These are phyloP conservation scores for Avicennia marina DNA, from an alignment of 257 asterid genomes.

Conservation along the genomic window DNA sequence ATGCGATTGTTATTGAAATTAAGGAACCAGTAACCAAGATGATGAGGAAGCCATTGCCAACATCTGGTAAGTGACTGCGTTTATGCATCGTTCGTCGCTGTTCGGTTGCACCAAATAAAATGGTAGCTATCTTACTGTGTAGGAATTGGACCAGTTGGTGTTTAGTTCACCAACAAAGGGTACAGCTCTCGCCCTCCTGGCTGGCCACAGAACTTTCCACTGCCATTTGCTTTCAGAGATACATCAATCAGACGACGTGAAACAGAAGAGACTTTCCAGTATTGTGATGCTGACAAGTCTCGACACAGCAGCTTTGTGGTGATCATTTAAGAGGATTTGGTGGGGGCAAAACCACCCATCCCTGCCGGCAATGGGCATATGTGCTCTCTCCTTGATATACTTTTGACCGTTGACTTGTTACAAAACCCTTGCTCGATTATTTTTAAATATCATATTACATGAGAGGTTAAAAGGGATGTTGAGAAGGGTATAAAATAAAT, in stretches of 20 bases:
- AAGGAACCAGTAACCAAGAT: slow-evolving; percentile 35
- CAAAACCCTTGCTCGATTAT: too few relatives aligned
- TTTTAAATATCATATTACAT: too few relatives aligned
- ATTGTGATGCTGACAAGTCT: slow-evolving; percentile 16
- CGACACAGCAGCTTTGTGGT: too few relatives aligned
- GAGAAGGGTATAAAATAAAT: too few relatives aligned
- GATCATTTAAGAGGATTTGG: too few relatives aligned
- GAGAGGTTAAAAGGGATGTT: too few relatives aligned
- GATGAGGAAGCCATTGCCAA: slow-evolving; percentile 42
- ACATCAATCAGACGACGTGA: not conserved
- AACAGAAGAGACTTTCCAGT: slow-evolving; percentile 9
- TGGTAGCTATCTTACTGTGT: not conserved
- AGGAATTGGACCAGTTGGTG: slow-evolving; percentile 53
- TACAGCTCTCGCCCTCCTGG: not conserved
- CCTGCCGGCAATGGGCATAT: too few relatives aligned
- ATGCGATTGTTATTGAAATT: slow-evolving; percentile 73
- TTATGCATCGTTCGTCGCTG: too few relatives aligned
- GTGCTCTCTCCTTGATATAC: too few relatives aligned
- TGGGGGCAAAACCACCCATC: too few relatives aligned
- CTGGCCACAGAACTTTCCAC: not conserved
- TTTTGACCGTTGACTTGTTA: too few relatives aligned
- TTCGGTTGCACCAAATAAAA: not conserved
- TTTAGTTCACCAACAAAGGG: slow-evolving; percentile 10
- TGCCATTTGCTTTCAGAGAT: not conserved
- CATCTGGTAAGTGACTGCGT: slow-evolving; percentile 38